A percentile compares a stretch with the other conserved stretches of the same genome.
phyloP scores from a whole-genome alignment of 352 stramenopile species.

The Aphanomyces cochlioides region DNA sequence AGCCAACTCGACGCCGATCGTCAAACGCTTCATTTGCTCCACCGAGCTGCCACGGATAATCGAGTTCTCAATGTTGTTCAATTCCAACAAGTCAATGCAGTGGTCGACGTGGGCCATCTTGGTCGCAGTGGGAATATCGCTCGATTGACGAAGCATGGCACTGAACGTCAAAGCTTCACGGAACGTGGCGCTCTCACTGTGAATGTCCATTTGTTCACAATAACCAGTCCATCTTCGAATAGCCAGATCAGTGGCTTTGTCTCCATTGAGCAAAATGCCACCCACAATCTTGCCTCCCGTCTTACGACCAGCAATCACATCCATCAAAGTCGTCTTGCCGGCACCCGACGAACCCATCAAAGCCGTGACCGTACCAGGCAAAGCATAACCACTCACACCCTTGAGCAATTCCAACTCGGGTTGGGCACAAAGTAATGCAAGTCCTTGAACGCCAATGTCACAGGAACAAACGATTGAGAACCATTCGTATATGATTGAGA shows the following conservation, averaged over 20 bases:
- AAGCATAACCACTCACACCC: constrained; percentile 66
- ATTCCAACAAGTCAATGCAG: constrained; percentile 50
- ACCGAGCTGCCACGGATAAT: constrained; percentile 44
- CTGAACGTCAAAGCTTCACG: constrained; percentile 88
- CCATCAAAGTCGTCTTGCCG: constrained; percentile 86
- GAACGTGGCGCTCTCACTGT: constrained; percentile 84
- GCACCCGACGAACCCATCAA: constrained; percentile 85
- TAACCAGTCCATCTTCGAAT: constrained; percentile 53
- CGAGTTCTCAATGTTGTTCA: constrained; percentile 46
- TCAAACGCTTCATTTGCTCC: constrained; percentile 2
- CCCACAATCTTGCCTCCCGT: constrained; percentile 66
- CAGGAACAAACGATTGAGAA: neutral
- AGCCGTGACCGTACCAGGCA: constrained; percentile 82
- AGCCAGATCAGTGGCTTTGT: constrained; percentile 47
- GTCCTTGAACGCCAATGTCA: constrained; percentile 29
- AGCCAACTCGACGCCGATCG: neutral
- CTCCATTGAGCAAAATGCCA: constrained; percentile 81
- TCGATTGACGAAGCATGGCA: constrained; percentile 66
- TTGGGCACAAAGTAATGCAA: constrained; percentile 44
- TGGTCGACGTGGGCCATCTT: constrained; percentile 51
- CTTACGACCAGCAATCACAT: constrained; percentile 92
- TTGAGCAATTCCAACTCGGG: constrained; percentile 79
- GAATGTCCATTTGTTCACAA: constrained; percentile 87
- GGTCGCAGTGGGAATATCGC: constrained; percentile 35
- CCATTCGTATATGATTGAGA: neutral